Conservation (phyloP, 345 rosid species). For the Rhodamnia argentea region DNA sequence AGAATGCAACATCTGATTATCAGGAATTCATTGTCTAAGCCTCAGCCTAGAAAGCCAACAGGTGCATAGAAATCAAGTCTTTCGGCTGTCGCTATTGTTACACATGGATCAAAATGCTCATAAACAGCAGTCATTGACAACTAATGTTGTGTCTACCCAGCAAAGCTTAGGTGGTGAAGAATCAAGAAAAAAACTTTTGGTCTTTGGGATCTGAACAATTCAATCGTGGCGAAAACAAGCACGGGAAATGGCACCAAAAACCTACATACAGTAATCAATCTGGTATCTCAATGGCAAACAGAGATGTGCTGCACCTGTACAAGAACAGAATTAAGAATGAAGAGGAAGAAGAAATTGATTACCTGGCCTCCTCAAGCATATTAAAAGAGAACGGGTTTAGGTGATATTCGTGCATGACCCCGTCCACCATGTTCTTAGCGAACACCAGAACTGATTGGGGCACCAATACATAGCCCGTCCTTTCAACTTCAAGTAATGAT, state of each 20-base stretch:
- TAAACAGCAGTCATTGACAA: neutral
- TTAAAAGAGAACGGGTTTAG: neutral
- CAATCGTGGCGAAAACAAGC: neutral
- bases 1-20: neutral
- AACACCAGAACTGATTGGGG: neutral
- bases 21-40: neutral
- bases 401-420: constrained; percentile 10
- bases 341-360: neutral
- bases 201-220: neutral
- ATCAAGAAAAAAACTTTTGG: neutral
- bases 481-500: constrained; percentile 1
- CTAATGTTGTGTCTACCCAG: neutral
- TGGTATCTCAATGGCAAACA: neutral
- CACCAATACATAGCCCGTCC: neutral
- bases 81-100: neutral
- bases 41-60: neutral
- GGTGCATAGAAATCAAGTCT: neutral
- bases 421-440: too few relatives aligned
- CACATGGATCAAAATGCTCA: neutral
- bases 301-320: neutral
- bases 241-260: neutral
- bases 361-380: neutral
- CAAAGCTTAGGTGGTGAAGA: neutral
- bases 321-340: neutral
- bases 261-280: neutral